Percentiles rank a stretch among this genome's conserved stretches.
These are phyloP conservation scores for Warburgia ugandensis DNA, from an alignment of 164 flowering plant genomes.

Conservation along the genomic window DNA sequence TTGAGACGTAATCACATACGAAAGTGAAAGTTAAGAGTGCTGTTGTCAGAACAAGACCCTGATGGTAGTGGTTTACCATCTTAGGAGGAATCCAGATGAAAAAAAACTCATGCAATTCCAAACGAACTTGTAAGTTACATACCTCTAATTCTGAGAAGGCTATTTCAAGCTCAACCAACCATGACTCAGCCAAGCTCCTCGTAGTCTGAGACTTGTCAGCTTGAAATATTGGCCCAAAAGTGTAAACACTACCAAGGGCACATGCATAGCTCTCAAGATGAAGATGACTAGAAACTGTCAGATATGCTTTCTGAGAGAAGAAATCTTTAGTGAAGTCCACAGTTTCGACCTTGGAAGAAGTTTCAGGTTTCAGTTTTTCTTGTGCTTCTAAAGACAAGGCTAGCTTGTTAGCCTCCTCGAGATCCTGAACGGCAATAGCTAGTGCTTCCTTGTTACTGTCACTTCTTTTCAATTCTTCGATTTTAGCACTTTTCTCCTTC, in stretches of 20 bases:
- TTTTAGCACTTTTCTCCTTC: constrained; percentile 44
- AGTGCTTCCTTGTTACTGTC: constrained; percentile 78
- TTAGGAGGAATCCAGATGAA: too few species aligned
- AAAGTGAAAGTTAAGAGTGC: too few species aligned
- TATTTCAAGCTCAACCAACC: constrained; percentile 78
- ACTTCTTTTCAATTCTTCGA: constrained; percentile 71
- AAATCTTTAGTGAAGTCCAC: constrained; percentile 35
- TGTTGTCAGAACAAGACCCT: too few species aligned
- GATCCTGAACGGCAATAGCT: constrained; percentile 58
- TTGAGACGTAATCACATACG: too few species aligned
- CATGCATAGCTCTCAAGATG: constrained; percentile 88
- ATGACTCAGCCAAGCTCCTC: constrained; percentile 61
- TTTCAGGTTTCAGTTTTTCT: constrained; percentile 25
- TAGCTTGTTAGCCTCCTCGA: constrained; percentile 54
- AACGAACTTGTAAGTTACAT: background rate
- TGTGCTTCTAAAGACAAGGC: constrained; percentile 55
- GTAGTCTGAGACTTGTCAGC: constrained; percentile 37
- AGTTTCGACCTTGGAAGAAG: constrained; percentile 15
- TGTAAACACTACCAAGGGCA: constrained; percentile 82
- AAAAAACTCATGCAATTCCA: too few species aligned
- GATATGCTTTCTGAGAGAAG: constrained; percentile 43
- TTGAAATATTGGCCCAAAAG: constrained; percentile 79
- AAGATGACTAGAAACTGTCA: constrained; percentile 58
- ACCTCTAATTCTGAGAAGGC: constrained; percentile 86
- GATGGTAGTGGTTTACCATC: too few species aligned